phyloP scores from a whole-genome alignment of 2,329 filamentous ascomycete genomes.

The Xenoacremonium recifei region DNA sequence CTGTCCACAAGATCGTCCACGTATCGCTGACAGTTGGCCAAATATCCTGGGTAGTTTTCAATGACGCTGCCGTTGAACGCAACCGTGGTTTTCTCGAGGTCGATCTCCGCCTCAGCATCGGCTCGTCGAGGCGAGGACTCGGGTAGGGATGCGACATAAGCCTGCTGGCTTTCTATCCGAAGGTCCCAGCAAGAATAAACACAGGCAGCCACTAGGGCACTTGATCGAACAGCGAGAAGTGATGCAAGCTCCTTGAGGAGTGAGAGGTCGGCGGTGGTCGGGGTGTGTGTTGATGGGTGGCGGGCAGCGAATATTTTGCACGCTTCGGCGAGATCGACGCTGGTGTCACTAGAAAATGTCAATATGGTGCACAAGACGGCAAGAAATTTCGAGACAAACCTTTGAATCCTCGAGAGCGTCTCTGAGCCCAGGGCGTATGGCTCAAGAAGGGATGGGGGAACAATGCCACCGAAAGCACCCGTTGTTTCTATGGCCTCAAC shows the following conservation, averaged over 20 bases:
- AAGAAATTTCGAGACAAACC: conserved; percentile 46
- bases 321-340: conserved; percentile 41
- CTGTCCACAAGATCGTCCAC: conserved; percentile 56
- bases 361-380: conserved; percentile 10
- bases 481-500: conserved; percentile 57
- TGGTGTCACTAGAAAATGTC: conserved; percentile 41
- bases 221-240: conserved; percentile 56
- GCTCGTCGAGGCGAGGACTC: conserved; percentile 33
- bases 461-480: conserved; percentile 54
- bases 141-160: conserved; percentile 30
- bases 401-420: conserved; percentile 56
- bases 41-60: conserved; percentile 73
- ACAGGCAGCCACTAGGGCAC: conserved; percentile 57
- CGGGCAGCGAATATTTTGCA: conserved; percentile 47
- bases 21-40: conserved; percentile 58
- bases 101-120: conserved; percentile 51
- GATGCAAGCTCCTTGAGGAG: conserved; percentile 53
- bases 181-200: conserved; percentile 60
- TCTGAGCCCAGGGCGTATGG: conserved; percentile 61
- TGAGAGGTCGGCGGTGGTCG: conserved; percentile 47
- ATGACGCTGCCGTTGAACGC: conserved; percentile 79
- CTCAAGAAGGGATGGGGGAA: conserved; percentile 51
- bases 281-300: conserved; percentile 45
- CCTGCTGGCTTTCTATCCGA: conserved; percentile 45
- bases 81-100: conserved; percentile 54